Percentiles rank a stretch among this genome's conserved stretches.
Evolutionary conservation across 805 yeast species (phyloP).

Genomic region (Barnettozyma botsteinii): DNA sequence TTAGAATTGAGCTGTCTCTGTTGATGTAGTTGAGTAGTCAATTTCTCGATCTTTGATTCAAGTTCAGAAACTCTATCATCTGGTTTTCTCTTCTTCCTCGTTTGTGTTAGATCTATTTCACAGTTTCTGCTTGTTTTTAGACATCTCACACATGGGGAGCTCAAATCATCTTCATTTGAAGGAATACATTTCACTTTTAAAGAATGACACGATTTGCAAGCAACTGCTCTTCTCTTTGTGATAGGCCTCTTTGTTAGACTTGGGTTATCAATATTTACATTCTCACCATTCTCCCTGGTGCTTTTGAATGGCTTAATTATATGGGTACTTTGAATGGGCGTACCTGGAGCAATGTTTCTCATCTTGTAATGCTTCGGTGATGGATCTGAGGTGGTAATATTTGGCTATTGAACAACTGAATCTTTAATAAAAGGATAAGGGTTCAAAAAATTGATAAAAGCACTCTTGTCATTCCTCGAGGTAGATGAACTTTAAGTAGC

Average conservation of each 20-base stretch:
- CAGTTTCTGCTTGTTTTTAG: conserved; percentile 56
- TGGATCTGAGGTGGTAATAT: too few relatives aligned
- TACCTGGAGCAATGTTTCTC: background rate
- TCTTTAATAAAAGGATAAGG: too few relatives aligned
- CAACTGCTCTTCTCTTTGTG: conserved; percentile 36
- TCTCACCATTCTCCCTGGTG: background rate
- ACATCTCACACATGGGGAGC: conserved; percentile 72
- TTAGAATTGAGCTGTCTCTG: conserved; percentile 4
- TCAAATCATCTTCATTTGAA: conserved; percentile 47
- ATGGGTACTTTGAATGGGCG: background rate
- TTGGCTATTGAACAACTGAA: too few relatives aligned
- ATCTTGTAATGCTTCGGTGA: background rate
- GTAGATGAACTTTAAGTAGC: too few relatives aligned
- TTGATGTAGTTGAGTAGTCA: conserved; percentile 17
- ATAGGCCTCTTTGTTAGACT: background rate
- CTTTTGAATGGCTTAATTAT: background rate
- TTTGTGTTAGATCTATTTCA: conserved; percentile 57
- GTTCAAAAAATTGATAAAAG: too few relatives aligned
- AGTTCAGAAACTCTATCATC: conserved; percentile 28
- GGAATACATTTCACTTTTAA: conserved; percentile 84
- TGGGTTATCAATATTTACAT: background rate
- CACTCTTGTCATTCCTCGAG: too few relatives aligned
- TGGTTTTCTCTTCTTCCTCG: conserved; percentile 40
- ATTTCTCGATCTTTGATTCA: conserved; percentile 26
- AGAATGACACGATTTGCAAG: conserved; percentile 72